Percentiles rank a stretch among this genome's conserved stretches.
These are phyloP conservation scores for Aspergillus pseudoviridinutans DNA, from an alignment of 2,329 filamentous ascomycete species.

Conservation along the genomic window DNA sequence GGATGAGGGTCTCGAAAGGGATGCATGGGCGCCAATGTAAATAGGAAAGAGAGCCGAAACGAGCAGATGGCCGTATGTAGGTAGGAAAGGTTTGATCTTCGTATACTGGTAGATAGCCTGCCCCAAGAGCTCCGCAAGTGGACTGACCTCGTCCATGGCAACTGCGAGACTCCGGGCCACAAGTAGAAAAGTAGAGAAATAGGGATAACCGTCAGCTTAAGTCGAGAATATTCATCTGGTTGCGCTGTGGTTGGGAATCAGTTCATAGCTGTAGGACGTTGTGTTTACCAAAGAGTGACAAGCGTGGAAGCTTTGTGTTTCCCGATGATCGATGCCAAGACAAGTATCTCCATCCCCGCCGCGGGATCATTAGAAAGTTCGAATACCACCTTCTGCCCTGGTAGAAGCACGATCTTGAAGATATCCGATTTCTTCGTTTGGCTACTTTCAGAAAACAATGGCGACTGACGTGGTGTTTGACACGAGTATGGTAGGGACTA, in stretches of 20 bases:
- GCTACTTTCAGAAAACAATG: constrained; percentile 48
- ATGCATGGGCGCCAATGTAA: constrained; percentile 78
- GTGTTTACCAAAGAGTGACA: background rate
- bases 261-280: constrained; percentile 4
- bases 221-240: background rate
- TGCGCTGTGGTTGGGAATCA: constrained; percentile 1
- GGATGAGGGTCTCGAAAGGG: constrained; percentile 76
- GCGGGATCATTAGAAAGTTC: constrained; percentile 5
- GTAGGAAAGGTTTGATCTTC: constrained; percentile 44
- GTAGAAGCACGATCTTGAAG: background rate
- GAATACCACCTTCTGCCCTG: constrained; percentile 4
- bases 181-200: background rate
- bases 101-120: constrained; percentile 44
- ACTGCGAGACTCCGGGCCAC: constrained; percentile 1
- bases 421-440: background rate
- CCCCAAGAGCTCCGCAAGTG: constrained; percentile 37
- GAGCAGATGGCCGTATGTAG: constrained; percentile 59
- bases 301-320: background rate
- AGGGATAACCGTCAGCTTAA: background rate
- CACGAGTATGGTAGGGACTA: constrained; percentile 70
- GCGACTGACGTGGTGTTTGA: constrained; percentile 75
- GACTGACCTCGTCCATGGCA: constrained; percentile 33
- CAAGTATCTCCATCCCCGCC: constrained; percentile 12
- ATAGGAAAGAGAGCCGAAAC: constrained; percentile 75
- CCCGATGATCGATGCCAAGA: constrained; percentile 20